Percentiles rank a stretch among this genome's conserved stretches.
Evolutionary conservation across 768 basidiomycete species (phyloP).

Genomic region (Boletus insuetus): DNA sequence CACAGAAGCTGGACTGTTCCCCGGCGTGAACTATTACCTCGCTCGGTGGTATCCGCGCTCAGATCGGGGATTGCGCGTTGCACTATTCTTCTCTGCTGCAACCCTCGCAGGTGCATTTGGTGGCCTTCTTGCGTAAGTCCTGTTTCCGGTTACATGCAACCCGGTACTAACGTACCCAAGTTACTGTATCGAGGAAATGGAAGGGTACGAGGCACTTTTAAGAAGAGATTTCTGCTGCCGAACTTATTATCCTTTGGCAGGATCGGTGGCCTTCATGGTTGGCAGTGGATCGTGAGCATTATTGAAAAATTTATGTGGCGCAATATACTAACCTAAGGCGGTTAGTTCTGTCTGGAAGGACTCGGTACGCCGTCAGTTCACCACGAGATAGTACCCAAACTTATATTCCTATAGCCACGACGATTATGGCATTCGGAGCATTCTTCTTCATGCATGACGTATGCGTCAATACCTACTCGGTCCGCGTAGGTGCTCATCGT

Average conservation of each 20-base stretch:
- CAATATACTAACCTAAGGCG: slow-evolving; percentile 2
- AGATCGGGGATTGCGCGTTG: slow-evolving; percentile 56
- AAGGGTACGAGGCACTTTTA: slow-evolving; percentile 32
- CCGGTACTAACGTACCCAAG: slow-evolving; percentile 14
- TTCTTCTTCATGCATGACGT: slow-evolving; percentile 59
- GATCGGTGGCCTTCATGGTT: slow-evolving; percentile 31
- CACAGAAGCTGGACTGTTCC: slow-evolving; percentile 45
- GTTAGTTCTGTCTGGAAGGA: slow-evolving; percentile 31
- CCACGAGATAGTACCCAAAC: neutral
- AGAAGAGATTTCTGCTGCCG: neutral
- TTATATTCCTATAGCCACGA: slow-evolving; percentile 16
- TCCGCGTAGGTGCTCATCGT: neutral
- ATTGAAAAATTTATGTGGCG: neutral
- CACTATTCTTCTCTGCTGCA: slow-evolving; percentile 65
- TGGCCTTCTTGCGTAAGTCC: slow-evolving; percentile 43
- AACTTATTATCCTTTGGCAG: slow-evolving; percentile 4
- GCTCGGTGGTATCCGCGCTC: slow-evolving; percentile 58
- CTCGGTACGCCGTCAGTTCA: slow-evolving; percentile 10
- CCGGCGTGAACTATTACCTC: slow-evolving; percentile 42
- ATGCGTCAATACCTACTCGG: neutral
- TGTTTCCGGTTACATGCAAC: neutral
- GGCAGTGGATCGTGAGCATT: slow-evolving; percentile 36
- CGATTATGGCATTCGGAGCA: slow-evolving; percentile 19
- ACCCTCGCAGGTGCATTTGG: slow-evolving; percentile 54
- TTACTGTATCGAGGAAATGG: slow-evolving; percentile 32